Percentiles rank a stretch among this genome's conserved stretches.
Evolutionary conservation across 2,329 filamentous ascomycete genomes (phyloP).

Genomic region (Colletotrichum musae): DNA sequence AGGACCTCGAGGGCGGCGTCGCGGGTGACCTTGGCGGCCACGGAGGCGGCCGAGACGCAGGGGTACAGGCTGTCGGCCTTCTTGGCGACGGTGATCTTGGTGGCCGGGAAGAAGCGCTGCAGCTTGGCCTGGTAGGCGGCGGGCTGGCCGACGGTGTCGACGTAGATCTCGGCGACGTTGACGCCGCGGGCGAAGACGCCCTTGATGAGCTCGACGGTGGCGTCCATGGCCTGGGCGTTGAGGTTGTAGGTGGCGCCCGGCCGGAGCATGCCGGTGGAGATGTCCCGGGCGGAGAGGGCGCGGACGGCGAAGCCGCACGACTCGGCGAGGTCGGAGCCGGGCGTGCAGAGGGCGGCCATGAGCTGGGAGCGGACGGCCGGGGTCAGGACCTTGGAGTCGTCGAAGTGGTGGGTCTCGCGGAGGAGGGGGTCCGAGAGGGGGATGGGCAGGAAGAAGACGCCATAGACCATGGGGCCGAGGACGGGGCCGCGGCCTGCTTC

Average conservation of each 20-base stretch:
- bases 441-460: slow-evolving; percentile 81
- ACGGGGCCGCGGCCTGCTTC: slow-evolving; percentile 95
- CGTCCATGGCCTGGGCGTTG: slow-evolving; percentile 95
- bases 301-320: slow-evolving; percentile 87
- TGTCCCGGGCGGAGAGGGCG: slow-evolving; percentile 86
- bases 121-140: slow-evolving; percentile 87
- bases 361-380: slow-evolving; percentile 82
- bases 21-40: slow-evolving; percentile 95
- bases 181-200: slow-evolving; percentile 83
- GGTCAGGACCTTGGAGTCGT: slow-evolving; percentile 95
- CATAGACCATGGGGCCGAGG: slow-evolving; percentile 85
- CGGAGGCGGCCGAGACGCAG: slow-evolving; percentile 92
- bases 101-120: slow-evolving; percentile 85
- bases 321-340: slow-evolving; percentile 62
- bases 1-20: slow-evolving; percentile 90
- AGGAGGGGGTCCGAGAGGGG: slow-evolving; percentile 80
- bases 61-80: slow-evolving; percentile 96
- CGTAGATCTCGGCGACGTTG: slow-evolving; percentile 90
- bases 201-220: slow-evolving; percentile 86
- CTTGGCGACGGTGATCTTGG: slow-evolving; percentile 83
- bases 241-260: slow-evolving; percentile 82
- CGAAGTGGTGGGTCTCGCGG: slow-evolving; percentile 85
- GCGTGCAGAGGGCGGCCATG: slow-evolving; percentile 78
- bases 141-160: slow-evolving; percentile 93
- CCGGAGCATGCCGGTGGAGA: slow-evolving; percentile 82